Evolutionary conservation across 345 rosid genomes (phyloP), one percentile per base, ranked within the genome.

Genomic region (Passiflora organensis): DNA sequence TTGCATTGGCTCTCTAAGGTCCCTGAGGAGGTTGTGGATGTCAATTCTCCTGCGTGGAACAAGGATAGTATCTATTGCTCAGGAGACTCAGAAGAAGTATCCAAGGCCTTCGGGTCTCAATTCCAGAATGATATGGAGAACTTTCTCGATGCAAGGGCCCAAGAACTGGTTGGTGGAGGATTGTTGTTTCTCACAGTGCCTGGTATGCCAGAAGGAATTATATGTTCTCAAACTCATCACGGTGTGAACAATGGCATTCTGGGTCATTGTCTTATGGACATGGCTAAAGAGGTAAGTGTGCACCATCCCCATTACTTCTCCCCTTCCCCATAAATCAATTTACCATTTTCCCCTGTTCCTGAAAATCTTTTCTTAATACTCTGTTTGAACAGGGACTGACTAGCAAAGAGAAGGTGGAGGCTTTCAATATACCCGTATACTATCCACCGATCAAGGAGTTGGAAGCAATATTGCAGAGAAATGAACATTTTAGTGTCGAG

Each of bases 1-100:
- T 36, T 42, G 2, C 70, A 63, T 3, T 65, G 79, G 74, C 74
- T 78, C 34, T 74, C 82, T 0, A 49, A 65, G 62, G 68, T 65
- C 11, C 77, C 74, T 0, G 37, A 42, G 1, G 17, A 54, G 10
- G 48, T 72, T 2, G 16, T 10, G n/a, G 66, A 61, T 42, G 45
- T 16, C 11, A 22, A 32, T 0, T 69, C 72, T 48, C 59, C 34
- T 4, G 69, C 75, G 0, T 69, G 69, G 68, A 67, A 68, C 63
- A 64, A 54, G 51, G 52, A 17, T 12, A 66, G 43, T 43, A 50
- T 71, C 12, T 43, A 59, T 0, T 67, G 68, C 43, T 48, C 53
- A 22, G 18, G 58, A 28, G 10, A 15, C 1, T 32, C 18, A 19
- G 56, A 50, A 50, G 68, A 68, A 51, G 80, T 60, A 0, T 52